Evolutionary conservation across 495 filamentous ascomycete genomes (phyloP), one percentile per base, ranked within the genome.

Genomic region (Aspergillus carlsbadensis): DNA sequence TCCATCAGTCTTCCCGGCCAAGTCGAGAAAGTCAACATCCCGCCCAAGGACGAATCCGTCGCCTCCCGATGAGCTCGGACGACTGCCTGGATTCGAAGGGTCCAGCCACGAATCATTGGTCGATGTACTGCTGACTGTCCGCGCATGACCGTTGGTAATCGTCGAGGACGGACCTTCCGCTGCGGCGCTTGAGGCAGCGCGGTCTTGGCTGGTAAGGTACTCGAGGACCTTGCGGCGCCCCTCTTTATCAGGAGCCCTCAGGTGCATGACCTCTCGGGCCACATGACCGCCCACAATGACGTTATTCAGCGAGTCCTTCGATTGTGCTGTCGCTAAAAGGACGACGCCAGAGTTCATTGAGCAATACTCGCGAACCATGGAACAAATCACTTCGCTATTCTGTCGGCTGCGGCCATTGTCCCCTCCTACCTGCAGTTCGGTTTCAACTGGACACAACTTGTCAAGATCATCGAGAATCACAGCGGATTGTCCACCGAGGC

Each of bases 401-500:
- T 97, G 95, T 3, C 90, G 82, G 61, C 91, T 96, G 26, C 95
- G 86, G 17, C 86, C 88, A 60, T 97, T 96, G 61, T 98, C 92
- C 39, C 86, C 88, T 51, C 90, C 92, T 7, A 95, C 90, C 71
- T 96, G 88, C 24, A 96, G 76, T 67, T 98, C 94, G 0, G 91
- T 96, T 71, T 98, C 94, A 0, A 84, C 85, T 0, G 93, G 92
- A 66, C 94, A 97, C 10, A 98, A 75, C 57, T 87, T 88, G 67
- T 98, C 95, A 10, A 98, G 77, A 58, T 98, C 94, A 64, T 98
- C 94, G 3, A 98, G 76, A 37, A 98, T 83, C 13, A 98, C 85
- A 5, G 97, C 62, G 0, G 92, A 80, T 55, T 83, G 85, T 6
- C 94, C 92, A 37, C 90, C 92, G 10, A 91, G 81, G 45, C 91